Evolutionary conservation across 139 green algal species (phyloP), one percentile per base, ranked within the genome.

Genomic region (Picochlorum sp.): DNA sequence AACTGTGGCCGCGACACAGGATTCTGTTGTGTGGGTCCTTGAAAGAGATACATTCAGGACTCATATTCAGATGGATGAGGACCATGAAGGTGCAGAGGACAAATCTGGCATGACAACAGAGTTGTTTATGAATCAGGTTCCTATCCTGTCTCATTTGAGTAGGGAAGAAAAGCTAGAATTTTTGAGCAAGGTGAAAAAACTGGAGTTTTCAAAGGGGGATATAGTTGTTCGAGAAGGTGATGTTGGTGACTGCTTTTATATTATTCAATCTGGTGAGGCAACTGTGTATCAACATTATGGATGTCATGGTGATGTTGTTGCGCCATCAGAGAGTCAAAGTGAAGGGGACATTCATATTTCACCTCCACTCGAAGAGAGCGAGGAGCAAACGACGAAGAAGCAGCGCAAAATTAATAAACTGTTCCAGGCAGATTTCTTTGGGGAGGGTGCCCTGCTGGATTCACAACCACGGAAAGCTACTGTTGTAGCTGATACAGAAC

Each of bases 201-300:
- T 84, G 41, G 47, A 31, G 15, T 90, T 76, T 30, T 2, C 47
- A 5, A 37, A 65, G 1, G 62, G 65, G 26, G 28, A 58, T 23
- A 51, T 61, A 9, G 73, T 85, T 11, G 66, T 89, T 18, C 68
- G 66, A 13, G 81, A 95, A 76, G 87, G 87, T 11, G 87, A 95
- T 16, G 51, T 72, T 4, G 90, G 87, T 3, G 85, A 95, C 64
- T 64, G 86, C 3, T 97, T 97, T 71, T 97, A 94, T 77, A 95
- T 98, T 60, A 88, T 98, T 64, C 89, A 91, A 72, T 85, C 93
- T 45, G 92, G 92, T 6, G 88, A 96, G 70, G 92, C 90, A 8
- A 79, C 89, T 61, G 88, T 96, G 66, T 84, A 87, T 54, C 72
- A 89, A 67, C 31, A 21, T 37, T 23, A 56, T 45, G 61, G 24